Conservation (phyloP, 805 yeast species). For the Blastobotrys robertii region DNA sequence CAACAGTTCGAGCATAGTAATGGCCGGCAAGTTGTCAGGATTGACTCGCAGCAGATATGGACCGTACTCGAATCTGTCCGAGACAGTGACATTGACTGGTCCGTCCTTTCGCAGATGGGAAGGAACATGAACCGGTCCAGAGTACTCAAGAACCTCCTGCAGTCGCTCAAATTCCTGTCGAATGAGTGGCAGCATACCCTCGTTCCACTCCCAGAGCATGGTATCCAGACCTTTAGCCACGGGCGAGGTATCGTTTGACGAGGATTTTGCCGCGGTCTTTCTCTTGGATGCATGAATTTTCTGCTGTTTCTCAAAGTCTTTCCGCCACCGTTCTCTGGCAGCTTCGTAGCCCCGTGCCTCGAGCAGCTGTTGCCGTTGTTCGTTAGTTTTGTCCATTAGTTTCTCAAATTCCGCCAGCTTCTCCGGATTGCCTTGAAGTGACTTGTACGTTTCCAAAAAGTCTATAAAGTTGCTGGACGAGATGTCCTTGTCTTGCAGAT, state of each 20-base stretch:
- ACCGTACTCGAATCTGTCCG: constrained; percentile 42
- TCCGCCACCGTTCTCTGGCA: constrained; percentile 83
- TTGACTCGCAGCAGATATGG: constrained; percentile 66
- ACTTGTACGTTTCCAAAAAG: constrained; percentile 56
- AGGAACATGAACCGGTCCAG: constrained; percentile 16
- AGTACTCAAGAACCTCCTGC: constrained; percentile 31
- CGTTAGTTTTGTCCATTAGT: constrained; percentile 60
- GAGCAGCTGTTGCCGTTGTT: constrained; percentile 61
- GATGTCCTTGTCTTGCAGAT: constrained; percentile 25
- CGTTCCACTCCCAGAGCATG: constrained; percentile 77
- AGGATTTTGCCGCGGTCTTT: constrained; percentile 19
- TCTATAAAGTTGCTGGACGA: constrained; percentile 37
- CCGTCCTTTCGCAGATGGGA: constrained; percentile 8
- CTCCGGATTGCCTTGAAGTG: constrained; percentile 34
- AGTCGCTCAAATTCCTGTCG: constrained; percentile 55
- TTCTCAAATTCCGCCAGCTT: constrained; percentile 45
- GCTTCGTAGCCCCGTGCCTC: constrained; percentile 77
- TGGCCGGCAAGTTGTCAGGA: constrained; percentile 73
- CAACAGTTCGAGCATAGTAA: constrained; percentile 73
- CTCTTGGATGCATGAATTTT: constrained; percentile 5
- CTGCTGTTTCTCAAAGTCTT: constrained; percentile 46
- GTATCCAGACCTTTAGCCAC: constrained; percentile 46
- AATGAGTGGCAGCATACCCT: constrained; percentile 59
- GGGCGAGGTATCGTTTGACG: constrained; percentile 30
- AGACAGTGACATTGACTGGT: constrained; percentile 12